phyloP scores from a whole-genome alignment of 2,329 filamentous ascomycete species.

The Trichoderma cornu-damae region DNA sequence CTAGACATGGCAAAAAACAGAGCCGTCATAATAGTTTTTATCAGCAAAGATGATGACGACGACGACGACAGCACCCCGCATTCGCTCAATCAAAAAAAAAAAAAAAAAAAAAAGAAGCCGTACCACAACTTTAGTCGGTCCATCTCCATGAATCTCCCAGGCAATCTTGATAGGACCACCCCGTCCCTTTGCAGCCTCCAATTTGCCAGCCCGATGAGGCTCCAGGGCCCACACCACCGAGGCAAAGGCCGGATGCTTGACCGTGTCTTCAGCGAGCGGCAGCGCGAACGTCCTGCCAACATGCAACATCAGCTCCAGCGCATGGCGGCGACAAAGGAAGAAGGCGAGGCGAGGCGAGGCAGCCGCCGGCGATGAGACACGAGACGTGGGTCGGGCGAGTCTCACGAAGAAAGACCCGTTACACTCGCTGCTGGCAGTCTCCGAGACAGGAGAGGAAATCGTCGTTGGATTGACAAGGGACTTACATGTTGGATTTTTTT shows the following conservation, averaged over 20 bases:
- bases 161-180: conserved; percentile 71
- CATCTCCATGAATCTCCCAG: conserved; percentile 76
- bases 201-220: conserved; percentile 56
- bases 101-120: conserved; percentile 33
- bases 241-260: conserved; percentile 60
- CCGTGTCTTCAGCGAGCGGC: conserved; percentile 52
- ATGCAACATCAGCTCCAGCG: neutral
- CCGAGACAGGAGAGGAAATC: neutral
- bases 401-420: neutral
- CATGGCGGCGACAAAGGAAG: neutral
- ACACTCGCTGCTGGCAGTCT: neutral
- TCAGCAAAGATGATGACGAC: neutral
- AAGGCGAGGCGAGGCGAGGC: neutral
- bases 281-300: conserved; percentile 23
- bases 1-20: conserved; percentile 39
- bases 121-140: conserved; percentile 68
- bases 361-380: neutral
- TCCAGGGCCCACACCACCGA: conserved; percentile 65
- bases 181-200: conserved; percentile 61
- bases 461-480: neutral
- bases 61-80: neutral
- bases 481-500: neutral
- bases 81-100: neutral
- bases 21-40: neutral
- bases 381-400: neutral